A percentile compares a stretch with the other conserved stretches of the same genome.
Evolutionary conservation across 2,329 filamentous ascomycete species (phyloP).

Genomic region (Sphaerulina populicola): DNA sequence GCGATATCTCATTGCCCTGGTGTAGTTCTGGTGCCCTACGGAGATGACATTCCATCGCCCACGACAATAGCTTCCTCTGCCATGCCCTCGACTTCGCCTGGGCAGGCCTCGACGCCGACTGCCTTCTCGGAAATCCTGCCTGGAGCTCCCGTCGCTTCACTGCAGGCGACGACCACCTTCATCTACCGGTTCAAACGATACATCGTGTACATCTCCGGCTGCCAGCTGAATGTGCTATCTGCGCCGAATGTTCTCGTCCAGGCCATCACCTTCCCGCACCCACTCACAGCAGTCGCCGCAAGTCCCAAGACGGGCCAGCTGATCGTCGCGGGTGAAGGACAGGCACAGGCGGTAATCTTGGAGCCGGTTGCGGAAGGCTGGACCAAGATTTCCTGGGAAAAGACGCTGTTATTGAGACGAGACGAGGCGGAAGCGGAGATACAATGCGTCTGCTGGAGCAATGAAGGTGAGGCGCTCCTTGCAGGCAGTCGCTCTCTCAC

Average conservation of each 20-base stretch:
- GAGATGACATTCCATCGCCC: neutral
- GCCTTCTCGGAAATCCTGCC: constrained; percentile 53
- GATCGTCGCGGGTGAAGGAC: constrained; percentile 58
- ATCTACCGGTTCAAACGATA: constrained; percentile 65
- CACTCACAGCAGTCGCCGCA: constrained; percentile 68
- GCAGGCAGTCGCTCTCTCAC: constrained; percentile 59
- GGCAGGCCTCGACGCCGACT: constrained; percentile 11
- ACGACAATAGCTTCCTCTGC: constrained; percentile 16
- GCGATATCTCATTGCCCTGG: too few species aligned
- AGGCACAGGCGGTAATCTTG: constrained; percentile 60
- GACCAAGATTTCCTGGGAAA: constrained; percentile 63
- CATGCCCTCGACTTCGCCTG: constrained; percentile 30
- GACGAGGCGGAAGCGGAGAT: constrained; percentile 42
- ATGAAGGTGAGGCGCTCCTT: constrained; percentile 72
- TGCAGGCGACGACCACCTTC: constrained; percentile 67
- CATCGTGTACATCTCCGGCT: constrained; percentile 81
- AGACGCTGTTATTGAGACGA: constrained; percentile 51
- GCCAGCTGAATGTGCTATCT: constrained; percentile 74
- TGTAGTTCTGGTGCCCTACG: neutral
- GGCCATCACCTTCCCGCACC: constrained; percentile 54
- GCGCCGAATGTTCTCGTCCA: constrained; percentile 69
- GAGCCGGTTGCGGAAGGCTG: constrained; percentile 65
- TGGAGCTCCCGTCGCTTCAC: constrained; percentile 66
- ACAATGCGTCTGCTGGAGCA: constrained; percentile 74
- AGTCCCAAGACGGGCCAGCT: constrained; percentile 80